These are phyloP conservation scores for Emergomyces africanus DNA, from an alignment of 2,329 filamentous ascomycete genomes.

Conservation along the genomic window DNA sequence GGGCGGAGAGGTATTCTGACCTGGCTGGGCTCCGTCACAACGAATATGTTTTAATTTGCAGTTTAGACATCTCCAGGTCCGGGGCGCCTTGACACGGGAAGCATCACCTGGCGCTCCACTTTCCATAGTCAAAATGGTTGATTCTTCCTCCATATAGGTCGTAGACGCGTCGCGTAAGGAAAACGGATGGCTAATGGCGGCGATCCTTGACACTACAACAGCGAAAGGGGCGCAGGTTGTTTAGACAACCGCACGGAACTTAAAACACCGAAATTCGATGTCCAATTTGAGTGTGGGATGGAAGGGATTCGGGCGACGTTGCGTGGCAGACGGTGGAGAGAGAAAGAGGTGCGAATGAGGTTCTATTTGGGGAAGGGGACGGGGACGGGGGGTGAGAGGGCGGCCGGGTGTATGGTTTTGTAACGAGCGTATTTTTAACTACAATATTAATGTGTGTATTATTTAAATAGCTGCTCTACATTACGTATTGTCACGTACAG, in stretches of 20 bases:
- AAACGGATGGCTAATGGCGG: not conserved
- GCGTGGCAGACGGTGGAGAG: not conserved
- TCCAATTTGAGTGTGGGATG: not conserved
- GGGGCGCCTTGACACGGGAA: not conserved
- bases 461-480: no score
- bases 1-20: not conserved
- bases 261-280: not conserved
- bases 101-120: not conserved
- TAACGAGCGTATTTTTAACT: not conserved
- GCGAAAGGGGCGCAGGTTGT: not conserved
- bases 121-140: not conserved
- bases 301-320: not conserved
- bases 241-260: not conserved
- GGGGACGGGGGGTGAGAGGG: no score
- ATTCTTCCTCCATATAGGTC: not conserved
- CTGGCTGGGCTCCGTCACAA: not conserved
- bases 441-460: no score
- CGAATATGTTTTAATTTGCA: not conserved
- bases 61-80: not conserved
- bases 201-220: not conserved
- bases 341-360: not conserved
- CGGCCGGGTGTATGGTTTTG: not conserved
- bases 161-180: not conserved
- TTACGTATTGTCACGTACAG: not conserved
- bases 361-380: no score